These are phyloP conservation scores for Paracamarosporium sp. DNA, from an alignment of 2,329 filamentous ascomycete species.

Conservation along the genomic window DNA sequence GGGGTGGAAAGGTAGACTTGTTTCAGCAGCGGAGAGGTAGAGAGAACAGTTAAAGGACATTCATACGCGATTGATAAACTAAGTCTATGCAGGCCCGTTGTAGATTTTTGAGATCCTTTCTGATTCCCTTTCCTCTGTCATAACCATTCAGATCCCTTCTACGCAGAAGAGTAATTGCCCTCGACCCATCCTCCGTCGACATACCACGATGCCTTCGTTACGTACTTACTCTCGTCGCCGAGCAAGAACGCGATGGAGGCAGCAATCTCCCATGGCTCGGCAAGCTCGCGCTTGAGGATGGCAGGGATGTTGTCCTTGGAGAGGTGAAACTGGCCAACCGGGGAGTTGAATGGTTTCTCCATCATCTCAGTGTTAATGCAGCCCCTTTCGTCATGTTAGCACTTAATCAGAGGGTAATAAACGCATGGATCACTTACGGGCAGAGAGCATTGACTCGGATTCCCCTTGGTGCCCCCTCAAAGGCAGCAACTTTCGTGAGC, in stretches of 20 bases:
- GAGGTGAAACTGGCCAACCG: constrained; percentile 10
- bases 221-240: constrained; percentile 12
- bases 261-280: constrained; percentile 13
- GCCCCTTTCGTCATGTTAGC: constrained; percentile 4
- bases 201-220: constrained; percentile 10
- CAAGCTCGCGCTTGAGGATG: constrained; percentile 12
- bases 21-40: constrained; percentile 3
- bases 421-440: constrained; percentile 35
- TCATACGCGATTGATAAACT: neutral
- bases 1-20: constrained; percentile 2
- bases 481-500: constrained; percentile 54
- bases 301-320: constrained; percentile 14
- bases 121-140: neutral
- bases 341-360: constrained; percentile 16
- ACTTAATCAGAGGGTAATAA: neutral
- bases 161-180: constrained; percentile 13
- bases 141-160: neutral
- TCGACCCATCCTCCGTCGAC: constrained; percentile 13
- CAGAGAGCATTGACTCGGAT: constrained; percentile 59
- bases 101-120: no score
- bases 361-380: constrained; percentile 18
- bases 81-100: neutral
- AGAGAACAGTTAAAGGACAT: neutral
- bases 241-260: constrained; percentile 13
- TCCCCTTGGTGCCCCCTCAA: constrained; percentile 54